Percentiles rank a stretch among this genome's conserved stretches.
Conservation (phyloP, 148 eudicot genomes). For the Agrostemma githago region DNA sequence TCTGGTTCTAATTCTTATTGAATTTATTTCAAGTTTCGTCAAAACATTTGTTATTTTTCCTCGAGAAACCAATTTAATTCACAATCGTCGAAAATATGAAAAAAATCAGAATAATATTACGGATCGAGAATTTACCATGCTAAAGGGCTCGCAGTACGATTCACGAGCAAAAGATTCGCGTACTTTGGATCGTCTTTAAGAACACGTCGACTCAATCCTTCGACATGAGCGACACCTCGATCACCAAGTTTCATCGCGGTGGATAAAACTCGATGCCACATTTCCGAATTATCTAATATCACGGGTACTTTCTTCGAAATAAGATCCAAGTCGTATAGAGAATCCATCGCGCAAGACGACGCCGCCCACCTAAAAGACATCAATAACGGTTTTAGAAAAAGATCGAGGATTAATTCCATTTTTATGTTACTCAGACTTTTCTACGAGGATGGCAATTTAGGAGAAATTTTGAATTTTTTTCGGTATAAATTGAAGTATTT, state of each 20-base stretch:
- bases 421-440: no score
- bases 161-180: slow-evolving; percentile 65
- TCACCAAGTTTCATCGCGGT: slow-evolving; percentile 79
- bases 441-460: no score
- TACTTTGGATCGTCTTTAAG: slow-evolving; percentile 53
- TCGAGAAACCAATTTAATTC: no score
- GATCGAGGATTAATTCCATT: no score
- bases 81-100: no score
- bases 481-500: no score
- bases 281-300: slow-evolving; percentile 75
- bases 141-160: slow-evolving; percentile 89
- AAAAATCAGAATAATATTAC: slow-evolving; percentile 16
- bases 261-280: slow-evolving; percentile 67
- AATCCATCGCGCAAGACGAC: slow-evolving; percentile 77
- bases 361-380: slow-evolving; percentile 66
- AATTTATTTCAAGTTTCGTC: no score
- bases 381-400: slow-evolving; percentile 17
- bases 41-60: no score
- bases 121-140: slow-evolving; percentile 53
- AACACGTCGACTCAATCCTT: slow-evolving; percentile 52
- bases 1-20: no score
- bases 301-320: slow-evolving; percentile 76
- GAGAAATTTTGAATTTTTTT: no score
- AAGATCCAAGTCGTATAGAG: slow-evolving; percentile 80
- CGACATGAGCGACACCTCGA: slow-evolving; percentile 74